A percentile compares a stretch with the other conserved stretches of the same genome.
phyloP scores from a whole-genome alignment of 257 asterid species.

The Przewalskia tangutica region DNA sequence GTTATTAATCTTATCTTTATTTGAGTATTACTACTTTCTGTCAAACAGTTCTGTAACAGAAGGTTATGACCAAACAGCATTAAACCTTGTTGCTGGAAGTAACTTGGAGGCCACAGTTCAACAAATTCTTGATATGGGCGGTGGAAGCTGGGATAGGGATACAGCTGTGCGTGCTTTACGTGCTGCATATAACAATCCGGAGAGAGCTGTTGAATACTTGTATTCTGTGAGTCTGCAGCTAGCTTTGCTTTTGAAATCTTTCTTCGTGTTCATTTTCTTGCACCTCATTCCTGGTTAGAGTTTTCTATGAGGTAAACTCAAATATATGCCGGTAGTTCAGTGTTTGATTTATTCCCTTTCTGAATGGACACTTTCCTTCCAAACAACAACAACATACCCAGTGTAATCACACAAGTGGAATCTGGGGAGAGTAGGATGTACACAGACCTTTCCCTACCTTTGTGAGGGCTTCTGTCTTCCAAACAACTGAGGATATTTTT shows the following conservation, averaged over 20 bases:
- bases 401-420: too few relatives aligned
- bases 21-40: background rate
- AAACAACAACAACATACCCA: background rate
- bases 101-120: slow-evolving; percentile 68
- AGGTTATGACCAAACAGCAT: slow-evolving; percentile 79
- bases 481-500: background rate
- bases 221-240: slow-evolving; percentile 56
- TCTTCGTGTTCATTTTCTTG: background rate
- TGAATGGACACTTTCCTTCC: background rate
- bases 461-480: too few relatives aligned
- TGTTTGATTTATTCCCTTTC: background rate
- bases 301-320: background rate
- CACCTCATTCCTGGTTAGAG: background rate
- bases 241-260: background rate
- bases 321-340: background rate
- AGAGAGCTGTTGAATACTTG: slow-evolving; percentile 84
- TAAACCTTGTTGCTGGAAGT: slow-evolving; percentile 77
- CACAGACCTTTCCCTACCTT: too few relatives aligned
- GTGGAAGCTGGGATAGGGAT: slow-evolving; percentile 88
- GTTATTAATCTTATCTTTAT: background rate
- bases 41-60: slow-evolving; percentile 45
- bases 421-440: too few relatives aligned
- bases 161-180: slow-evolving; percentile 70
- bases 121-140: slow-evolving; percentile 87
- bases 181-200: slow-evolving; percentile 87